phyloP scores from a whole-genome alignment of 192 early-diverging fungal genomes.

The Entomortierella parvispora region DNA sequence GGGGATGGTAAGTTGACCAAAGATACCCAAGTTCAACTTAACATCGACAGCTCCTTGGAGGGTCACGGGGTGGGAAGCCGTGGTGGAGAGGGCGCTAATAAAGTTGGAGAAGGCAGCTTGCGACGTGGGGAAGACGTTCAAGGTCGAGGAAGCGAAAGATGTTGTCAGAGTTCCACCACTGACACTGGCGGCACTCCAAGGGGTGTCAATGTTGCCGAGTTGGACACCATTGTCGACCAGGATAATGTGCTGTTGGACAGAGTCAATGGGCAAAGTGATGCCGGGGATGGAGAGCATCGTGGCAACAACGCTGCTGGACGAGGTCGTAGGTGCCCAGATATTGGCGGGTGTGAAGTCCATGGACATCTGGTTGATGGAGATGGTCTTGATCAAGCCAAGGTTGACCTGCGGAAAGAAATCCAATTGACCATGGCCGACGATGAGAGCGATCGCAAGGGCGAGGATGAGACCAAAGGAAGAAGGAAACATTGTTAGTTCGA shows the following conservation, averaged over 20 bases:
- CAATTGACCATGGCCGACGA: neutral
- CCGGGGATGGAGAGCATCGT: slow-evolving; percentile 25
- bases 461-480: neutral
- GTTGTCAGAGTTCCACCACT: slow-evolving; percentile 11
- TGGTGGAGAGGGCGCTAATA: neutral
- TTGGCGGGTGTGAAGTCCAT: slow-evolving; percentile 54
- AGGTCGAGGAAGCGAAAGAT: slow-evolving; percentile 5
- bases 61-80: neutral
- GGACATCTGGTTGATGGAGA: slow-evolving; percentile 49
- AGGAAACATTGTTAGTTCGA: neutral
- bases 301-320: slow-evolving; percentile 49
- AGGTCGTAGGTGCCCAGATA: slow-evolving; percentile 47
- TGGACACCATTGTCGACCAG: slow-evolving; percentile 3
- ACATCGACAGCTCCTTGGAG: slow-evolving; percentile 17
- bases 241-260: slow-evolving; percentile 13
- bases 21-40: slow-evolving; percentile 20
- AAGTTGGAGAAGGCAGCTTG: slow-evolving; percentile 7
- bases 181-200: slow-evolving; percentile 8
- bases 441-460: neutral
- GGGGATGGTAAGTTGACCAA: slow-evolving; percentile 10
- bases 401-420: neutral
- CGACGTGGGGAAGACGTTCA: slow-evolving; percentile 1
- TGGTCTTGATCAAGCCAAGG: slow-evolving; percentile 32
- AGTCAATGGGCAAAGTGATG: slow-evolving; percentile 15
- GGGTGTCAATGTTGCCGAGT: slow-evolving; percentile 14